Percentiles rank a stretch among this genome's conserved stretches.
phyloP scores from a whole-genome alignment of 2,329 filamentous ascomycete genomes.

The Pochonia chlamydosporia region DNA sequence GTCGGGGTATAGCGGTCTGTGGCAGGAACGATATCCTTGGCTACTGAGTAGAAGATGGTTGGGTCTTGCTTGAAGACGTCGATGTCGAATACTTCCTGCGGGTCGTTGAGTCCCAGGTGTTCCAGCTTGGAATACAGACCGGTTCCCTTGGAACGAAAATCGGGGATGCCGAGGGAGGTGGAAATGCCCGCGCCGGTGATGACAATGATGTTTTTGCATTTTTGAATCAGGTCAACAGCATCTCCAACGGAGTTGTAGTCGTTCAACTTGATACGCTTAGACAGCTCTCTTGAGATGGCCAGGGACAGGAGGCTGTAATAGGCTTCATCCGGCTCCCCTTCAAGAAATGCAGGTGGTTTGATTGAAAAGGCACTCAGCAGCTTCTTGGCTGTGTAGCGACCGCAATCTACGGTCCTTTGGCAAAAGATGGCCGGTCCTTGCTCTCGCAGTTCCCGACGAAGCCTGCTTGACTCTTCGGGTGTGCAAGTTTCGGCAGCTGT shows the following conservation, averaged over 20 bases:
- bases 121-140: slow-evolving; percentile 84
- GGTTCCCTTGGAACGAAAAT: slow-evolving; percentile 90
- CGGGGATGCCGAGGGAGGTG: slow-evolving; percentile 91
- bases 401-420: slow-evolving; percentile 61
- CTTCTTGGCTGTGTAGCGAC: slow-evolving; percentile 70
- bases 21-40: slow-evolving; percentile 81
- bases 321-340: slow-evolving; percentile 59
- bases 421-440: slow-evolving; percentile 77
- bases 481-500: slow-evolving; percentile 48
- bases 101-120: slow-evolving; percentile 72
- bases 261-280: slow-evolving; percentile 71
- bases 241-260: slow-evolving; percentile 85
- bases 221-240: slow-evolving; percentile 69
- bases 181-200: slow-evolving; percentile 95
- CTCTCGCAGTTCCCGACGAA: slow-evolving; percentile 65
- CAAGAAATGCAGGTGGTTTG: slow-evolving; percentile 65
- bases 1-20: slow-evolving; percentile 81
- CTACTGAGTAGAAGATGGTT: slow-evolving; percentile 83
- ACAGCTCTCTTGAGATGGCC: slow-evolving; percentile 73
- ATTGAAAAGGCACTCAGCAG: slow-evolving; percentile 83
- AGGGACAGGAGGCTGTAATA: slow-evolving; percentile 72
- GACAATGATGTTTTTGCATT: slow-evolving; percentile 79
- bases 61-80: slow-evolving; percentile 80
- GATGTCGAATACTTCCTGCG: slow-evolving; percentile 95
- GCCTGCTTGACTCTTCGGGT: slow-evolving; percentile 61